Evolutionary conservation across 2,329 filamentous ascomycete genomes (phyloP), one percentile per base, ranked within the genome.

Genomic region (Botrytis fabae): DNA sequence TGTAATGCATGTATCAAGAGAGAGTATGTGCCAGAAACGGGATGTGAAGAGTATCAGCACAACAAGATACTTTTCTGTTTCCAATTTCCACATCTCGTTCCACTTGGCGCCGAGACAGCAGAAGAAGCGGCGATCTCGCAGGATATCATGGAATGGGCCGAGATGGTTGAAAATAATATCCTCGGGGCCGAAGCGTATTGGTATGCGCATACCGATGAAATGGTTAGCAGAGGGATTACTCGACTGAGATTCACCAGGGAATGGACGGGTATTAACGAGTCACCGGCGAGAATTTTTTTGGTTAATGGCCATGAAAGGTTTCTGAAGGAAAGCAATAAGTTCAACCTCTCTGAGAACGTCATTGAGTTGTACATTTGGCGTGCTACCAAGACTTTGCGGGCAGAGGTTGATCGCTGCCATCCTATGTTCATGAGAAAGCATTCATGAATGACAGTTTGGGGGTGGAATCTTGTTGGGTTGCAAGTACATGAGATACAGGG

Each of bases 401-500:
- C 14, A 9, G n/a, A 57, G n/a, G n/a, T 57, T 16, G n/a, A 57
- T 57, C n/a, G n/a, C 0, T 28, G n/a, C 12, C 51, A 57, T 57
- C n/a, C 51, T 2, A 8, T 28, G n/a, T 57, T 57, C 5, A 57
- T 57, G n/a, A 28, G n/a, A 8, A 57, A 57, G 6, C 2, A 16
- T 28, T n/a, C 25, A 1, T 28, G 14, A 57, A 28, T 57, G 5
- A 5, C 14, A 3, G 0, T 57, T n/a, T 10, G 2, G 22, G 14
- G 51, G 16, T 16, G 0, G n/a, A 4, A 5, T 32, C 28, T 4
- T 8, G n/a, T 18, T 57, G 1, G 5, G 2, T 57, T 57, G 2
- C 14, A 28, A 14, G 6, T 7, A 57, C 1, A 14, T 0, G 1
- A 51, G 22, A 51, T 1, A 2, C 12, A 0, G 22, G 1, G 22